Evolutionary conservation across 2,329 filamentous ascomycete genomes (phyloP), one percentile per base, ranked within the genome.

Genomic region (Rhynchosporium secalis): DNA sequence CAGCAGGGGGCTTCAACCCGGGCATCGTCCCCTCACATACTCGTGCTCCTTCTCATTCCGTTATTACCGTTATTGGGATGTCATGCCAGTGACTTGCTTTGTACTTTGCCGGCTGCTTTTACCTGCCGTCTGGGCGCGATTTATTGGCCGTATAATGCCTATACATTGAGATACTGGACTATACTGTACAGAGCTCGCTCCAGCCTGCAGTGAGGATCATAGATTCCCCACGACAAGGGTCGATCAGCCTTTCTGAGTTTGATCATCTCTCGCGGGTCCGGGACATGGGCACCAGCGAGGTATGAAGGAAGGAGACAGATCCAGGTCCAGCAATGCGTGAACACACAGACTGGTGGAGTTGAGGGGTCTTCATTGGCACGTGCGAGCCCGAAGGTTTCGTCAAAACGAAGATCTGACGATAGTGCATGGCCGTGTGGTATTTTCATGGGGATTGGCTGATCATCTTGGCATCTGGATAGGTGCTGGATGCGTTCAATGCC

Each of bases 121-220:
- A 41, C 20, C 51, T 54, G 33, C 51, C 51, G 40, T 54, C 51
- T 56, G 45, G 29, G 28, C 26, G 28, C 26, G 54, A 46, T 15
- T 41, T 36, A 54, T 56, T 56, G 54, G 54, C 40, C 20, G 38
- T 55, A 26, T 15, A 26, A 56, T 10, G 29, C 15, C 36, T 46
- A 45, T 40, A 56, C 26, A 56, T 56, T 45, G 33, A 56, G 38
- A 29, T 56, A 45, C 41, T 46, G 9, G 33, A 36, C 33, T 36
- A 20, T 20, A 20, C 20, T 20, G 20, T 20, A 56, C 41, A 40
- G 54, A 56, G 54, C 54, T 56, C 54, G 20, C 28, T 33, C 54
- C 54, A 56, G 54, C 54, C 54, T 56, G 54, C 54, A 56, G 26
- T 56, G 54, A 56, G 38, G 54, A 56, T 46, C 40, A 56, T 46